phyloP scores from a whole-genome alignment of 805 yeast species.

The Sungouiozyma intestinalis region DNA sequence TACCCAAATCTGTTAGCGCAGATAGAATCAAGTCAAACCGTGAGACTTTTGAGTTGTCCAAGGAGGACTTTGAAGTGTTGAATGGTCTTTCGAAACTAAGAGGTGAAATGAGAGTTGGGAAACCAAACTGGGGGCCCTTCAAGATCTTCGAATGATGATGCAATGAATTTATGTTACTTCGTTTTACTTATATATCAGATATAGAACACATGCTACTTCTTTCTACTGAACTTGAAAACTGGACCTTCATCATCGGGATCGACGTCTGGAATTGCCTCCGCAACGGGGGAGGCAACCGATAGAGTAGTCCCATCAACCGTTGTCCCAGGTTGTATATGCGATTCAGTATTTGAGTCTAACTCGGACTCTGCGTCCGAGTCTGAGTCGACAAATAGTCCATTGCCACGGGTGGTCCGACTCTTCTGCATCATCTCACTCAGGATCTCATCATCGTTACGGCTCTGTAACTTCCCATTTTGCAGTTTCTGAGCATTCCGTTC shows the following conservation, averaged over 20 bases:
- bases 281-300: too few relatives aligned
- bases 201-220: slow-evolving; percentile 2
- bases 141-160: neutral
- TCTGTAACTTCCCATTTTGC: slow-evolving; percentile 2
- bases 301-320: too few relatives aligned
- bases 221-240: slow-evolving; percentile 27
- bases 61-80: slow-evolving; percentile 29
- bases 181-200: neutral
- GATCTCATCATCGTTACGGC: neutral
- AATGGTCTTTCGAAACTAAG: slow-evolving; percentile 17
- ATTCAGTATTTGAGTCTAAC: too few relatives aligned
- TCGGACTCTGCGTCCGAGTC: slow-evolving; percentile 1
- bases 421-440: neutral
- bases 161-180: neutral
- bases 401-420: neutral
- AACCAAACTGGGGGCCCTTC: slow-evolving; percentile 21
- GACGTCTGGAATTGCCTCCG: slow-evolving; percentile 7
- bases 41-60: slow-evolving; percentile 24
- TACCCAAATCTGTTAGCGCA: slow-evolving; percentile 40
- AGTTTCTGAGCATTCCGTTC: neutral
- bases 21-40: slow-evolving; percentile 33
- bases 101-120: slow-evolving; percentile 26
- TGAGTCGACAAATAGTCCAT: slow-evolving; percentile 10
- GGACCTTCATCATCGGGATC: slow-evolving; percentile 30
- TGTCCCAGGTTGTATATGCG: too few relatives aligned